Evolutionary conservation across 441 rosid genomes (phyloP).

Genomic region (Gossypium schwendimanii): DNA sequence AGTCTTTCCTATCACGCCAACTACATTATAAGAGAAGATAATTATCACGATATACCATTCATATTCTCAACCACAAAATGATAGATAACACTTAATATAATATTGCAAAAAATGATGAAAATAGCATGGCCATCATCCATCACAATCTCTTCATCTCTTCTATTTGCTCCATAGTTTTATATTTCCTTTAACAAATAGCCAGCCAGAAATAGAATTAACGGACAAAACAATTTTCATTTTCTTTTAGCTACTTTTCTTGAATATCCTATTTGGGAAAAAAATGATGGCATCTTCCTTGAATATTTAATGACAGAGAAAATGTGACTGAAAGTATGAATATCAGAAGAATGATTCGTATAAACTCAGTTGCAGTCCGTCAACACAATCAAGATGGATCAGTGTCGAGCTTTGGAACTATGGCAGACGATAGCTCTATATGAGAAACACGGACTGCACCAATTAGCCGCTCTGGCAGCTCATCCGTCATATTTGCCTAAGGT

Average conservation of each 20-base stretch:
- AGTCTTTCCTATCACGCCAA: no score
- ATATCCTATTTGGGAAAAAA: neutral
- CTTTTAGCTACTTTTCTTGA: neutral
- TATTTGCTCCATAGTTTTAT: neutral
- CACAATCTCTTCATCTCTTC: neutral
- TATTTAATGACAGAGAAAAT: neutral
- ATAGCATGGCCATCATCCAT: neutral
- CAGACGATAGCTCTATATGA: slow-evolving; percentile 80
- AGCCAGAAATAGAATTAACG: neutral
- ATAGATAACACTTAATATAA: no score
- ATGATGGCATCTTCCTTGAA: neutral
- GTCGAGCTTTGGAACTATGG: slow-evolving; percentile 70
- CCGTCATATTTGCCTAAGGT: slow-evolving; percentile 65
- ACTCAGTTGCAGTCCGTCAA: slow-evolving; percentile 18
- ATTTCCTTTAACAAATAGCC: neutral
- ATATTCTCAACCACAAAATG: no score
- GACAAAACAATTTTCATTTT: neutral
- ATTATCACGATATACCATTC: no score
- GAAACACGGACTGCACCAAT: slow-evolving; percentile 90
- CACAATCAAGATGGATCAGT: slow-evolving; percentile 36
- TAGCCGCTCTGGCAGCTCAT: slow-evolving; percentile 83
- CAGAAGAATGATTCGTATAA: slow-evolving; percentile 24
- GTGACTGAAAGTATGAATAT: slow-evolving; percentile 15
- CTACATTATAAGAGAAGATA: no score
- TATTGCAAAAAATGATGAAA: neutral